A percentile compares a stretch with the other conserved stretches of the same genome.
phyloP scores from a whole-genome alignment of 495 filamentous ascomycete genomes.

The Sordaria brevicollis region DNA sequence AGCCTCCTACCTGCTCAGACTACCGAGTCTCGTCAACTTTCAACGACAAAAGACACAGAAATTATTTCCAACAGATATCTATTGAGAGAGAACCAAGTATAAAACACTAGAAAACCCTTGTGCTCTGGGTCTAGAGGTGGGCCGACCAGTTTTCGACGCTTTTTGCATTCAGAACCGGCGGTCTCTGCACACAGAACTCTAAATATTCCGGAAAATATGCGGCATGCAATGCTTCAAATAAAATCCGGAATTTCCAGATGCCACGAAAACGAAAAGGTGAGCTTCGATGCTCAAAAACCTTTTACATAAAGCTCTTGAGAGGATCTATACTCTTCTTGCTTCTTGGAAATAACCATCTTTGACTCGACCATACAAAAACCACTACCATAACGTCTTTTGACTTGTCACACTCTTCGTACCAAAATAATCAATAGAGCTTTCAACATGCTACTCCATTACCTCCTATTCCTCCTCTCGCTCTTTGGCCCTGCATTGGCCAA shows the following conservation, averaged over 20 bases:
- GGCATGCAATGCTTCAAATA: neutral
- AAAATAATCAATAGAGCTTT: constrained; percentile 5
- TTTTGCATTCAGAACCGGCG: neutral
- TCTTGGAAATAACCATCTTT: neutral
- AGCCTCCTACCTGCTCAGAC: neutral
- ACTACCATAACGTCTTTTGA: neutral
- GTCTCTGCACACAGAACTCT: neutral
- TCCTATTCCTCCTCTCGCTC: constrained; percentile 16
- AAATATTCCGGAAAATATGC: neutral
- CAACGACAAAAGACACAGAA: neutral
- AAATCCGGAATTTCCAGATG: neutral
- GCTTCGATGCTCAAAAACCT: no score
- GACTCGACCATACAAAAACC: neutral
- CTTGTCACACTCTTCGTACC: neutral
- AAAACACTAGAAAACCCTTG: neutral
- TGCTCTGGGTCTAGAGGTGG: neutral
- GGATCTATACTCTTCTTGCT: neutral
- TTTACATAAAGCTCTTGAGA: no score
- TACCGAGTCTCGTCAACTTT: neutral
- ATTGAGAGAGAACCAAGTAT: neutral
- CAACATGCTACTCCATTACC: constrained; percentile 26
- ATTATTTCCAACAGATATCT: neutral
- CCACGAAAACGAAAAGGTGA: neutral
- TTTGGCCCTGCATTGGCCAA: constrained; percentile 27
- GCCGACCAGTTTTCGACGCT: neutral